phyloP scores from a whole-genome alignment of 495 filamentous ascomycete genomes.

The Hypoxylon trugodes region DNA sequence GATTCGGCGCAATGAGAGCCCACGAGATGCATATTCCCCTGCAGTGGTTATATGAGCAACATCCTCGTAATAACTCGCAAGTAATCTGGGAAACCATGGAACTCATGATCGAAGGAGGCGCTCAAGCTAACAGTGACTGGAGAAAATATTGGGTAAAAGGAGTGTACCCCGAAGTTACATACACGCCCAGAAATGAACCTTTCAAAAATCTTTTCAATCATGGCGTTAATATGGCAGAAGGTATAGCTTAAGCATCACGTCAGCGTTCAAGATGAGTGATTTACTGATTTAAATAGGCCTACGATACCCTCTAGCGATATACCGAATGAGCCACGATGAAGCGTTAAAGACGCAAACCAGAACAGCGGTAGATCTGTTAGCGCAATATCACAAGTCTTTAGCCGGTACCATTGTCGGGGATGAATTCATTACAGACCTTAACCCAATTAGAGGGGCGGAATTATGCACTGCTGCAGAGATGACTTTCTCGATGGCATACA shows the following conservation, averaged over 20 bases:
- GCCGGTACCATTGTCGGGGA: constrained; percentile 46
- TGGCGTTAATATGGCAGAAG: constrained; percentile 45
- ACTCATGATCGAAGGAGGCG: constrained; percentile 45
- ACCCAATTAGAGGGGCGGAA: constrained; percentile 45
- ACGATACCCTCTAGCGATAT: constrained; percentile 44
- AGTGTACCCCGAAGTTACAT: constrained; percentile 44
- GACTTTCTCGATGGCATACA: constrained; percentile 46
- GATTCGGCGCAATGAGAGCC: constrained; percentile 57
- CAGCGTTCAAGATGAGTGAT: constrained; percentile 3
- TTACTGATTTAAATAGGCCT: constrained; percentile 35
- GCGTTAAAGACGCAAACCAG: constrained; percentile 41
- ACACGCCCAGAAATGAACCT: constrained; percentile 31
- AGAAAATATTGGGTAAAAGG: constrained; percentile 41
- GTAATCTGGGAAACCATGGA: constrained; percentile 48
- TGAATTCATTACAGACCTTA: constrained; percentile 44
- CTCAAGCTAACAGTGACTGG: constrained; percentile 49
- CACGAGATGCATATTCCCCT: constrained; percentile 61
- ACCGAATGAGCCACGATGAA: constrained; percentile 44
- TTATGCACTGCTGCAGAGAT: constrained; percentile 46
- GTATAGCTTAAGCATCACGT: constrained; percentile 23
- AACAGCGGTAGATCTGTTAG: constrained; percentile 41
- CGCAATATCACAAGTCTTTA: constrained; percentile 45
- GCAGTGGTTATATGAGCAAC: constrained; percentile 66
- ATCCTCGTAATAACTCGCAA: constrained; percentile 42
- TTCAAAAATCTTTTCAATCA: constrained; percentile 42